Base-by-base conservation (phyloP, 345 rosid species). In the Psidium guajava region DNA sequence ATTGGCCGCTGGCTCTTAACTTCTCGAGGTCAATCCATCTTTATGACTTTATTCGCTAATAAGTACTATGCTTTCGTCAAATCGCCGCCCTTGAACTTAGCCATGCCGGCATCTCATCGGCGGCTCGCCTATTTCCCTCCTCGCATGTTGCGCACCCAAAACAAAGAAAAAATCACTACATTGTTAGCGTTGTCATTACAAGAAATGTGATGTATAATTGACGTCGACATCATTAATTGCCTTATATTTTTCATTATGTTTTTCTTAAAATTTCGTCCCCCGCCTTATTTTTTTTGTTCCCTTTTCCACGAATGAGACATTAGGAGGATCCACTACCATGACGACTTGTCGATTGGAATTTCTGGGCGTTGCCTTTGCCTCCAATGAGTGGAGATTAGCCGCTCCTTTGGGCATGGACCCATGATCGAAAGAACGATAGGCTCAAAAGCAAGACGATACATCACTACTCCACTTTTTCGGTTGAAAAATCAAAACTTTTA, bases 121-220 rank as follows among this genome's bases (percentile, higher is more conserved):
- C 73, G 18, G 10, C 5, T 59, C 2, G 14, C 0, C 5, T 27
- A 16, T 59, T 14, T 27, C 16, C 21, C 20, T 27, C 40, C 8
- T 59, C 20, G 5, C 20, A 11, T 14, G 53, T 51, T 15, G 16
- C 16, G 16, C 16, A 11, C 16, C n/a, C n/a, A n/a, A n/a, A 49
- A 2, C 3, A 9, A 10, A 57, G 2, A 7, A 27, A 27, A 27
- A 3, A 0, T 61, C 6, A 7, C 15, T 61, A 1, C 18, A 61
- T 0, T 28, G 11, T 27, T 59, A 8, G 0, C 1, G 5, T 61
- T 27, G 27, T 8, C 16, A 1, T 28, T 28, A 16, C 75, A 8
- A 64, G 36, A 64, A 8, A 18, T 20, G 22, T 8, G 32, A 15
- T 8, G 11, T 28, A 64, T 61, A 14, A 28, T 32, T 14, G 28